These are phyloP conservation scores for Eleusine indica DNA, from an alignment of 176 grass and related monocot genomes.

Conservation along the genomic window DNA sequence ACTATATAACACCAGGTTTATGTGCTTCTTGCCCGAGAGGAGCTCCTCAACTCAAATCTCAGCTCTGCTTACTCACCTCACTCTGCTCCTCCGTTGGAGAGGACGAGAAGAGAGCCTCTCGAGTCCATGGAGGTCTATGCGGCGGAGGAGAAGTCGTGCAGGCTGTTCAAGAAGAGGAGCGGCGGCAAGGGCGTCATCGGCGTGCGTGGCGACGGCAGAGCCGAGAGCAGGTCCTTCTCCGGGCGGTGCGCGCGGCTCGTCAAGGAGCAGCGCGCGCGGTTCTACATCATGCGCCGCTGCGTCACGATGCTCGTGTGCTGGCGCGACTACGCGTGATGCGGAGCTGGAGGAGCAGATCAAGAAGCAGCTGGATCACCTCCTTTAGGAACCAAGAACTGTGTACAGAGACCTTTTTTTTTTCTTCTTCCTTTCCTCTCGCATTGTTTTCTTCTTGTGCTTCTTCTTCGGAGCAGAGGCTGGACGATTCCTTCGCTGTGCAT, in stretches of 20 bases:
- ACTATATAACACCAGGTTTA: slow-evolving; percentile 42
- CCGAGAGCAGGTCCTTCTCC: slow-evolving; percentile 60
- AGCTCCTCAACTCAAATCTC: slow-evolving; percentile 6
- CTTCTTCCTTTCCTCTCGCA: background rate
- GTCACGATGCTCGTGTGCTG: slow-evolving; percentile 92
- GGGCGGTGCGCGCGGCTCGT: slow-evolving; percentile 76
- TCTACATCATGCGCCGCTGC: slow-evolving; percentile 96
- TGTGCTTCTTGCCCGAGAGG: slow-evolving; percentile 4
- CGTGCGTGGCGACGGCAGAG: slow-evolving; percentile 15
- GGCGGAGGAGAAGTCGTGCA: slow-evolving; percentile 68
- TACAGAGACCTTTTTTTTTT: slow-evolving; percentile 32
- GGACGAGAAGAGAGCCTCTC: background rate
- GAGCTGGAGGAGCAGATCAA: background rate
- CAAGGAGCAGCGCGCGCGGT: slow-evolving; percentile 85
- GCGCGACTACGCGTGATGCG: slow-evolving; percentile 75
- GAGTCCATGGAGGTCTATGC: slow-evolving; percentile 56
- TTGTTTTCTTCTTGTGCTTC: background rate
- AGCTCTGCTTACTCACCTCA: background rate
- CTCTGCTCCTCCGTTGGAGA: background rate
- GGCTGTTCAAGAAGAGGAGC: slow-evolving; percentile 68
- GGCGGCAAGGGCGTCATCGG: slow-evolving; percentile 24
- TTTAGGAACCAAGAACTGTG: slow-evolving; percentile 9
- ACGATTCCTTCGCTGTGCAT: slow-evolving; percentile 21
- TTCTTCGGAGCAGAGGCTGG: slow-evolving; percentile 18
- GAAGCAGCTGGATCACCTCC: background rate